Percentiles rank a stretch among this genome's conserved stretches.
phyloP scores from a whole-genome alignment of 1,139 yeast genomes.

The Kodamaea ohmeri region DNA sequence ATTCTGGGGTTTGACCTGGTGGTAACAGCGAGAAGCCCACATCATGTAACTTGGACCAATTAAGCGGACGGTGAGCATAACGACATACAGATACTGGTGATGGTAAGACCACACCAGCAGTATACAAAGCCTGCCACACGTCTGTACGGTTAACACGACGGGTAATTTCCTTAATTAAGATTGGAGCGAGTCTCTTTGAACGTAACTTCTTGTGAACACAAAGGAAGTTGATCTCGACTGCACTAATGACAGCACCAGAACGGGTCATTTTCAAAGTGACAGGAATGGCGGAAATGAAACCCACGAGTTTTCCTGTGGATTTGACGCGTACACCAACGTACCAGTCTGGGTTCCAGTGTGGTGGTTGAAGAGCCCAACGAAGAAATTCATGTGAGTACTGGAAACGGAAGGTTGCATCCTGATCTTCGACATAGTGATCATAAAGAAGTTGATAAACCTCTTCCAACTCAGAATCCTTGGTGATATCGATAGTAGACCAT shows the following conservation, averaged over 20 bases:
- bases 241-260: constrained; percentile 53
- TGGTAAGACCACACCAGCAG: constrained; percentile 90
- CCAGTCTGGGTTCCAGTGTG: constrained; percentile 91
- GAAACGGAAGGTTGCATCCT: constrained; percentile 88
- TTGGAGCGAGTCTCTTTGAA: constrained; percentile 92
- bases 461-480: constrained; percentile 52
- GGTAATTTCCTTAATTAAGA: constrained; percentile 89
- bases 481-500: constrained; percentile 81
- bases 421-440: constrained; percentile 92
- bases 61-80: constrained; percentile 89
- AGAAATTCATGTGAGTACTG: constrained; percentile 81
- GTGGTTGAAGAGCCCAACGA: constrained; percentile 92
- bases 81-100: constrained; percentile 90
- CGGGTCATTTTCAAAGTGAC: constrained; percentile 60
- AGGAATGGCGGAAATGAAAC: constrained; percentile 91
- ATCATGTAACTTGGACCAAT: constrained; percentile 86
- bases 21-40: constrained; percentile 89
- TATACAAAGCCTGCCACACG: constrained; percentile 95
- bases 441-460: constrained; percentile 79
- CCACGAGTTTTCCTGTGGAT: constrained; percentile 73
- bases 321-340: constrained; percentile 90
- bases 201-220: constrained; percentile 93
- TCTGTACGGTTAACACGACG: constrained; percentile 81
- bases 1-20: constrained; percentile 66
- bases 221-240: constrained; percentile 89